Evolutionary conservation across 2,329 filamentous ascomycete genomes (phyloP), one percentile per base, ranked within the genome.

Genomic region (Alternaria sp.): DNA sequence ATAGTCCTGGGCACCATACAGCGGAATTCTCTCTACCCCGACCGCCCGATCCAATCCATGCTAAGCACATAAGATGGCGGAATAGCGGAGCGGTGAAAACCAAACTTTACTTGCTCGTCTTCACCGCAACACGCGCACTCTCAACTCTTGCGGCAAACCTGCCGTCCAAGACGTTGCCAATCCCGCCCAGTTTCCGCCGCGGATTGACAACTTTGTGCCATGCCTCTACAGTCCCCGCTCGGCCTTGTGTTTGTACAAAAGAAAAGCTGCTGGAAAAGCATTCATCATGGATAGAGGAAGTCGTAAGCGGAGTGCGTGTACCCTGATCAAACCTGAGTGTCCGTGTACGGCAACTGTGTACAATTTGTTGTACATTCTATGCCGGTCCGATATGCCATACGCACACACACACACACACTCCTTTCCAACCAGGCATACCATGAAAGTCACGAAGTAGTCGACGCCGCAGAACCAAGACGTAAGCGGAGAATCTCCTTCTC

Each of bases 151-250:
- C 50, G 34, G 50, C 20, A 48, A 30, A 54, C 50, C 32, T 46
- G 41, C 57, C 51, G 51, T 51, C 58, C 58, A 60, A 60, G 58
- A 32, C 32, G 14, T 12, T 32, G 57, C 57, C 57, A 54, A 59
- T 38, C 16, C 34, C 22, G 57, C 51, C 57, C 45, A 55, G 51
- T 22, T 60, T 46, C 51, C 45, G 51, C 51, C 34, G 36, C 16
- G 46, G 14, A 49, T 36, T 9, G 8, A 20, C 18, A 22, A 34
- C 18, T 34, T 25, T 36, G 49, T 51, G 57, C 57, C 45, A 55
- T 32, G 52, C 18, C 38, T 12, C 11, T 22, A 10, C 9, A 36
- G 36, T 44, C 46, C 25, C 28, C 49, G 40, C 38, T 28, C 46
- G 16, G 55, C 30, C 44, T 44, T 46, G 40, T 40, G 7, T 38